A percentile compares a stretch with the other conserved stretches of the same genome.
Conservation (phyloP, 495 filamentous ascomycete genomes). For the Ascodesmis nigricans region DNA sequence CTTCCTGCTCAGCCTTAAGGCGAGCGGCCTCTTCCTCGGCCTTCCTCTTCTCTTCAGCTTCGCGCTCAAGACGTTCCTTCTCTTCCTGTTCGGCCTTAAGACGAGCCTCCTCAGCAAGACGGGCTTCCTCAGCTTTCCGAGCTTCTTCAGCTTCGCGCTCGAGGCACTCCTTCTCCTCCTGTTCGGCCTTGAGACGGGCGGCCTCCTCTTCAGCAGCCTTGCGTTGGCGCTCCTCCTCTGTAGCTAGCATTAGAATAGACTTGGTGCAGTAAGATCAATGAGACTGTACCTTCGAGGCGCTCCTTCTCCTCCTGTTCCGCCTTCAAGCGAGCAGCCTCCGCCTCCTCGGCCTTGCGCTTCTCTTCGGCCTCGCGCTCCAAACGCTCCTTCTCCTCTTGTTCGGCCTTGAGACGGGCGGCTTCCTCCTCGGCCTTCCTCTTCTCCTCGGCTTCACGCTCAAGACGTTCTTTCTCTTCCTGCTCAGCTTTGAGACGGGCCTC, state of each 20-base stretch:
- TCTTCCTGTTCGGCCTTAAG: neutral
- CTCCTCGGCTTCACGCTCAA: neutral
- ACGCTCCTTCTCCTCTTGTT: too few species aligned
- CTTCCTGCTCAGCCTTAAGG: neutral
- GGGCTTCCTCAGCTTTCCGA: constrained; percentile 4
- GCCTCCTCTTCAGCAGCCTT: constrained; percentile 6
- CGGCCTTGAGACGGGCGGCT: too few species aligned
- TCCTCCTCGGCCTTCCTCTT: neutral
- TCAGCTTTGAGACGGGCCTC: neutral
- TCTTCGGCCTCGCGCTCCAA: constrained; percentile 1
- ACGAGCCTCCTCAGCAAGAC: constrained; percentile 1
- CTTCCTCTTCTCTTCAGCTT: constrained; percentile 1
- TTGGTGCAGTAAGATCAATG: too few species aligned
- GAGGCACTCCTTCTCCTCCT: too few species aligned
- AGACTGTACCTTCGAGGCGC: constrained; percentile 26
- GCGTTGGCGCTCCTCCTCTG: too few species aligned
- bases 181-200: neutral
- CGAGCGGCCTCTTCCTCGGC: constrained; percentile 1
- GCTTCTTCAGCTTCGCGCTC: constrained; percentile 10
- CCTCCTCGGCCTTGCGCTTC: constrained; percentile 1
- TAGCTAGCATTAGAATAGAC: too few species aligned
- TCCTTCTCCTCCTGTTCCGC: constrained; percentile 6
- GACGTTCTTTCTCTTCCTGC: too few species aligned
- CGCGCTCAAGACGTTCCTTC: neutral
- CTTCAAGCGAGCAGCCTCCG: neutral